phyloP scores from a whole-genome alignment of 371 early-diverging fungal species.

The Syncephalastrum monosporum region DNA sequence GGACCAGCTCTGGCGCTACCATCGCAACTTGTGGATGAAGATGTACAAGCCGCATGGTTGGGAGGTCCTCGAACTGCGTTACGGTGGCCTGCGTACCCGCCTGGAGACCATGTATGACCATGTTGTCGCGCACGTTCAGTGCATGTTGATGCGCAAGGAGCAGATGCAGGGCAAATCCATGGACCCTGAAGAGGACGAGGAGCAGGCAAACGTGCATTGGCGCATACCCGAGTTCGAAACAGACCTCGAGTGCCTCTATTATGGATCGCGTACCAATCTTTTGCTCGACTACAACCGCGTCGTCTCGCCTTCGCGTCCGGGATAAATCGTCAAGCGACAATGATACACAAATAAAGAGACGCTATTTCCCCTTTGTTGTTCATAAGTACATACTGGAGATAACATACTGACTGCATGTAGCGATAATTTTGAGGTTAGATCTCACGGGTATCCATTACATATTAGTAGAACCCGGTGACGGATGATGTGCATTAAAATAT shows the following conservation, averaged over 20 bases:
- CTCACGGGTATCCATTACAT: no score
- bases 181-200: constrained; percentile 28
- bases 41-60: constrained; percentile 85
- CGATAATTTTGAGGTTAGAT: no score
- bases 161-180: constrained; percentile 13
- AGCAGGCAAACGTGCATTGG: constrained; percentile 40
- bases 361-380: no score
- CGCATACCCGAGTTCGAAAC: constrained; percentile 70
- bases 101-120: constrained; percentile 76
- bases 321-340: constrained; percentile 19
- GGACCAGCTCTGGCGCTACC: constrained; percentile 74
- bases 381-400: no score
- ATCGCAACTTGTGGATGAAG: constrained; percentile 75
- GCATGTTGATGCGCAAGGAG: constrained; percentile 29
- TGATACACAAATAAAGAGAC: neutral
- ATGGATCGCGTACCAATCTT: constrained; percentile 60
- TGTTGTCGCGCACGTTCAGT: constrained; percentile 60
- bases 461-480: no score
- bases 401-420: no score
- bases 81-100: constrained; percentile 76
- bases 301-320: constrained; percentile 62
- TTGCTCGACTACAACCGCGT: constrained; percentile 71
- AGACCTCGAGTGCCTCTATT: constrained; percentile 61
- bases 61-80: constrained; percentile 81
- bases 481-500: no score